These are phyloP conservation scores for Pythium aquatile DNA, from an alignment of 352 stramenopile species.

Conservation along the genomic window DNA sequence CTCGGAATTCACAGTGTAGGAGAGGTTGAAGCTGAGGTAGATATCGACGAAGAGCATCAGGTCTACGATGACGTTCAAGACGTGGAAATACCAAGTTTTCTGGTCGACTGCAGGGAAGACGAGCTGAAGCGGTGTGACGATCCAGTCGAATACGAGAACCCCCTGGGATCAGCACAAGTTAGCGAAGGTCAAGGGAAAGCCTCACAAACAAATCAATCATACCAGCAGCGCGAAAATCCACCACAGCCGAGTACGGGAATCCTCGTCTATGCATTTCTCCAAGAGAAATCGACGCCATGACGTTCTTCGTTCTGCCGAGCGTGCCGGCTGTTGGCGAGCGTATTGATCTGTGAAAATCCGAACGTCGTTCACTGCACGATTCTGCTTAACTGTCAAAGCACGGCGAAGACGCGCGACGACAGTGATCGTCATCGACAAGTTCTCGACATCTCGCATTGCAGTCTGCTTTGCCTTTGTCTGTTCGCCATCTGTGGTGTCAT, in stretches of 20 bases:
- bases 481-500: neutral
- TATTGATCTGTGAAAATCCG: conserved; percentile 24
- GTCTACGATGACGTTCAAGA: conserved; percentile 34
- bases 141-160: conserved; percentile 34
- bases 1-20: conserved; percentile 45
- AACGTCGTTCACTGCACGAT: neutral
- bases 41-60: conserved; percentile 40
- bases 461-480: neutral
- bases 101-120: conserved; percentile 42
- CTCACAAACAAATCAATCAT: neutral
- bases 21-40: conserved; percentile 58
- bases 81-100: conserved; percentile 26
- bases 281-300: conserved; percentile 9
- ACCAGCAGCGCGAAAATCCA: conserved; percentile 41
- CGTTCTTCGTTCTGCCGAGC: neutral
- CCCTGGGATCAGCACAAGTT: neutral
- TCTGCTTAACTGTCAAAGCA: conserved; percentile 7
- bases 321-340: neutral
- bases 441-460: neutral
- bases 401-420: conserved; percentile 7
- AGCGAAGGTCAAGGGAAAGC: neutral
- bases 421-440: neutral
- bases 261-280: conserved; percentile 11
- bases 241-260: conserved; percentile 36
- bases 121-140: conserved; percentile 47